phyloP scores from a whole-genome alignment of 495 filamentous ascomycete genomes.

The Penicillium manginii region DNA sequence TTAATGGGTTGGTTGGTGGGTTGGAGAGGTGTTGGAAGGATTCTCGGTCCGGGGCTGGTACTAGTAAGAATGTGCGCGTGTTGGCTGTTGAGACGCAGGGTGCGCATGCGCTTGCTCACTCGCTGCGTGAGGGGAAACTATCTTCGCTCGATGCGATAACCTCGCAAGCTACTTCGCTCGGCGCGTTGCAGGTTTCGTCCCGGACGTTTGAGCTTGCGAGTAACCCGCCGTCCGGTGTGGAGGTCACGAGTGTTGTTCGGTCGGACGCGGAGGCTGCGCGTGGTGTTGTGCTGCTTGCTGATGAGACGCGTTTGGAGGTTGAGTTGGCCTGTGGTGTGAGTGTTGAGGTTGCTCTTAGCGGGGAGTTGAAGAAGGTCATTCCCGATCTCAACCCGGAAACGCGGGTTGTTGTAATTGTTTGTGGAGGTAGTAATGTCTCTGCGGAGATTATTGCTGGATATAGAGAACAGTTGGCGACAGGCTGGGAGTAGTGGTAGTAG shows the following conservation, averaged over 20 bases:
- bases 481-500: conserved; percentile 28
- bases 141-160: conserved; percentile 73
- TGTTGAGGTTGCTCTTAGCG: conserved; percentile 50
- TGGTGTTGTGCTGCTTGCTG: conserved; percentile 70
- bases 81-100: conserved; percentile 81
- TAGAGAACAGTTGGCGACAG: conserved; percentile 42
- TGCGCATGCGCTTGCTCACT: conserved; percentile 66
- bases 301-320: conserved; percentile 75
- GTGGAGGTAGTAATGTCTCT: conserved; percentile 76
- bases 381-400: conserved; percentile 54
- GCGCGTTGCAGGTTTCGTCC: conserved; percentile 68
- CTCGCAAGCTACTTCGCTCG: conserved; percentile 74
- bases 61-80: conserved; percentile 49
- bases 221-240: conserved; percentile 36
- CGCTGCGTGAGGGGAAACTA: conserved; percentile 57
- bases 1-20: conserved; percentile 75
- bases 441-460: conserved; percentile 68
- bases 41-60: not conserved
- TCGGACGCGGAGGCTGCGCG: conserved; percentile 78
- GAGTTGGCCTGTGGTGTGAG: conserved; percentile 85
- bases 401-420: conserved; percentile 83
- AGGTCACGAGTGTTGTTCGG: conserved; percentile 67
- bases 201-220: conserved; percentile 65
- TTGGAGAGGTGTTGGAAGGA: conserved; percentile 51
- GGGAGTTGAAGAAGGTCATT: conserved; percentile 59